These are phyloP conservation scores for Scleromitrula shiraiana DNA, from an alignment of 2,329 filamentous ascomycete genomes.

Conservation along the genomic window DNA sequence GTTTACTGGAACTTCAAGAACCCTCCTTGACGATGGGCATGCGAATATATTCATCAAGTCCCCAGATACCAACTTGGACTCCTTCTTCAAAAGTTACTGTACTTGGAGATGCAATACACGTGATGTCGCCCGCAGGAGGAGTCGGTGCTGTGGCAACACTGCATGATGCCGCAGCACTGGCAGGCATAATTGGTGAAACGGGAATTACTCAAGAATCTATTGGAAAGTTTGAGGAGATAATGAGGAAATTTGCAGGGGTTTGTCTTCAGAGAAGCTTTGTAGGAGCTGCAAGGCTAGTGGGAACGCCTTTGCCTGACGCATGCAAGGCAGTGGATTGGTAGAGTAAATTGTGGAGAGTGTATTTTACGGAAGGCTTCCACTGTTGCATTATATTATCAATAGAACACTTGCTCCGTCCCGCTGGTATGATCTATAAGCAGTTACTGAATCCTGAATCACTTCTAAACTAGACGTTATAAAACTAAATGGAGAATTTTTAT, in stretches of 20 bases:
- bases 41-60: slow-evolving; percentile 8
- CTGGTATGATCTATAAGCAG: too few species aligned
- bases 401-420: too few species aligned
- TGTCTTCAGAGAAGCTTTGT: not conserved
- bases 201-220: not conserved
- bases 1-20: slow-evolving; percentile 13
- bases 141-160: slow-evolving; percentile 19
- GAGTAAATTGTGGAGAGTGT: too few species aligned
- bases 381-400: too few species aligned
- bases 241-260: not conserved
- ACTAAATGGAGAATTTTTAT: too few species aligned
- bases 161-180: slow-evolving; percentile 11
- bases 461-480: too few species aligned
- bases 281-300: not conserved
- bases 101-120: slow-evolving; percentile 29
- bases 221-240: not conserved
- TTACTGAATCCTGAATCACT: too few species aligned
- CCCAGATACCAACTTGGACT: slow-evolving; percentile 12
- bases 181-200: not conserved
- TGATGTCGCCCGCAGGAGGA: slow-evolving; percentile 26
- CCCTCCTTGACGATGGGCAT: slow-evolving; percentile 1
- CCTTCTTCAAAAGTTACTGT: slow-evolving; percentile 23
- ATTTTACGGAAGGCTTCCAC: too few species aligned
- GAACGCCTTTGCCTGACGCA: not conserved
- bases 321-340: not conserved